A percentile compares a stretch with the other conserved stretches of the same genome.
phyloP scores from a whole-genome alignment of 2,329 filamentous ascomycete genomes.

The Neoarthrinium moseri region DNA sequence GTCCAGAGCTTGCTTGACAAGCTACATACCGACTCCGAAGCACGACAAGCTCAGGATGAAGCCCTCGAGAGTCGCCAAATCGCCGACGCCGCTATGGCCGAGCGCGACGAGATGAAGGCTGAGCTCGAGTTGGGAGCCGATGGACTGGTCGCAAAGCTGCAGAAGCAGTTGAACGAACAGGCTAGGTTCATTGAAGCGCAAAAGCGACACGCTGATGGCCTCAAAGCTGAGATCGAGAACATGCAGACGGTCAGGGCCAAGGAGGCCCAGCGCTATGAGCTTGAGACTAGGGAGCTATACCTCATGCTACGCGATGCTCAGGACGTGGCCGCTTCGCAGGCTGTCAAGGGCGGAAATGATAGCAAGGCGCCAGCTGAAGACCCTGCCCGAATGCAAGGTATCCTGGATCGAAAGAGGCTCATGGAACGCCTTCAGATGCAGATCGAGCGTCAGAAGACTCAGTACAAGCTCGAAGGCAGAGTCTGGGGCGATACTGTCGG shows the following conservation, averaged over 20 bases:
- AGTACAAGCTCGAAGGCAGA: slow-evolving; percentile 93
- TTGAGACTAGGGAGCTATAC: slow-evolving; percentile 94
- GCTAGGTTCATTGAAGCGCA: slow-evolving; percentile 87
- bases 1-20: slow-evolving; percentile 95
- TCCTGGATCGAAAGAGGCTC: slow-evolving; percentile 85
- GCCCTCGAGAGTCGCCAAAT: slow-evolving; percentile 87
- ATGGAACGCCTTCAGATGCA: slow-evolving; percentile 95
- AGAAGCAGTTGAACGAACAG: slow-evolving; percentile 93
- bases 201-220: slow-evolving; percentile 76
- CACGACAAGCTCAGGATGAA: slow-evolving; percentile 87
- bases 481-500: slow-evolving; percentile 80
- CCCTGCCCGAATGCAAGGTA: slow-evolving; percentile 80
- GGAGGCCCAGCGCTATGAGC: slow-evolving; percentile 89
- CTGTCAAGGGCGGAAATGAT: slow-evolving; percentile 54
- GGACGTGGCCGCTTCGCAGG: slow-evolving; percentile 88
- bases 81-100: slow-evolving; percentile 91
- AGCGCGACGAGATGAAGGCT: slow-evolving; percentile 90
- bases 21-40: slow-evolving; percentile 93
- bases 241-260: slow-evolving; percentile 82
- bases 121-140: slow-evolving; percentile 90
- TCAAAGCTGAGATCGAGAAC: slow-evolving; percentile 88
- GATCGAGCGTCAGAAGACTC: slow-evolving; percentile 93
- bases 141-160: slow-evolving; percentile 86
- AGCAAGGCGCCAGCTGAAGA: slow-evolving; percentile 61
- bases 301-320: slow-evolving; percentile 98